phyloP scores from a whole-genome alignment of 768 basidiomycete species.

The Podaxis carcinomalis region DNA sequence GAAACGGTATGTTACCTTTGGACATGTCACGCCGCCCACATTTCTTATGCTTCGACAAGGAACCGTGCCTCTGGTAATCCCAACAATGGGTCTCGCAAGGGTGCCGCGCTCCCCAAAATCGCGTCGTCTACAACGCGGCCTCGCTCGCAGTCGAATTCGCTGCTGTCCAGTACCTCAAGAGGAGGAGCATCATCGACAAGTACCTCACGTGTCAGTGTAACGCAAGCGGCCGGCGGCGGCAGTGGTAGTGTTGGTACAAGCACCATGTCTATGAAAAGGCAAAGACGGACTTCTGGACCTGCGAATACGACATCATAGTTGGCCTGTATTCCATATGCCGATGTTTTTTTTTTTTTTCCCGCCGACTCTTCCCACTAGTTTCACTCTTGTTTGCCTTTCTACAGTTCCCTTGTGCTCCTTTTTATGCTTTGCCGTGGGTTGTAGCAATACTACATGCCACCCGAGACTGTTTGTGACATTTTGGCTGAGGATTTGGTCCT shows the following conservation, averaged over 20 bases:
- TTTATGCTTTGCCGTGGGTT: slow-evolving; percentile 29
- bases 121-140: slow-evolving; percentile 72
- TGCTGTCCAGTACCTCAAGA: slow-evolving; percentile 42
- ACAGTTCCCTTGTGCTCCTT: slow-evolving; percentile 6
- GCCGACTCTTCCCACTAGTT: slow-evolving; percentile 7
- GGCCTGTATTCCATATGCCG: not conserved
- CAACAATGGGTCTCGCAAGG: slow-evolving; percentile 62
- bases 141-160: slow-evolving; percentile 63
- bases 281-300: slow-evolving; percentile 70
- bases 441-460: slow-evolving; percentile 23
- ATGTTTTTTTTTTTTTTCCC: slow-evolving; percentile 10
- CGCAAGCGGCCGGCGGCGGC: slow-evolving; percentile 25
- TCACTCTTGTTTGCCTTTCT: slow-evolving; percentile 13
- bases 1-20: slow-evolving; percentile 60
- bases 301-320: slow-evolving; percentile 22
- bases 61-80: slow-evolving; percentile 80
- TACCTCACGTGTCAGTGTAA: slow-evolving; percentile 17
- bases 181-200: slow-evolving; percentile 32
- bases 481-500: slow-evolving; percentile 1
- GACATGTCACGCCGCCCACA: not conserved
- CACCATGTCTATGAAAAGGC: slow-evolving; percentile 64
- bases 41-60: slow-evolving; percentile 31
- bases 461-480: not conserved
- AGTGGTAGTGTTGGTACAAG: slow-evolving; percentile 22
- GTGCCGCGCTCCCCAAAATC: slow-evolving; percentile 63